Evolutionary conservation across 306 rosid species (phyloP), one percentile per base, ranked within the genome.

Genomic region (Bauhinia variegata): DNA sequence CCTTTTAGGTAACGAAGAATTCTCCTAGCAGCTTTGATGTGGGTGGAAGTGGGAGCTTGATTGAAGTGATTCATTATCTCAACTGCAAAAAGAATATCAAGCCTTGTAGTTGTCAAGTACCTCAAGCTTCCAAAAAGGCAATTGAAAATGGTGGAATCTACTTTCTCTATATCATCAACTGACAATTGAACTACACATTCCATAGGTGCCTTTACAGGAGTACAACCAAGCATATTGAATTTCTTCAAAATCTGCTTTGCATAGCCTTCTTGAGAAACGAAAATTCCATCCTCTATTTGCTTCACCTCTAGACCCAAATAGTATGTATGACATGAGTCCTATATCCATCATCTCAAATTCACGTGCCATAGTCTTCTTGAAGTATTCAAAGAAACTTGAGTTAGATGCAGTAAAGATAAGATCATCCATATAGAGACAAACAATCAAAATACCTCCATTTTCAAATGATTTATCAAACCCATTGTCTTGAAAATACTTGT

Each of bases 301-400:
- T 54, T 54, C 8, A 23, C 38, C 14, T 54, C 16, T 10, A 54
- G 19, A 0, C 59, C 59, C 12, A 23, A 32, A 23, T 54, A 54
- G 10, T 2, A 54, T n/a, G n/a, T n/a, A n/a, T 4, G 9, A 28
- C 37, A 30, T 23, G 38, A 54, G 15, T 1, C 38, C 8, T 11
- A 42, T 58, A 15, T 58, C 23, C 0, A 3, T 60, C 65, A 60
- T 60, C 7, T 60, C 49, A 60, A 64, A 47, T 30, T 44, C 56
- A 12, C 11, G 2, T 7, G n/a, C 47, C 70, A 43, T 64, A 13
- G 58, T 17, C n/a, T 34, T 34, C 19, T 66, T 51, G 5, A 51
- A 36, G 3, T 65, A 48, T 16, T 34, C 17, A 11, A 47, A 49
- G 33, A 65, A 32, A 0, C 47, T 32, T 1, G 3, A 7, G 33